These are phyloP conservation scores for Porpolomopsis calyptriformis DNA, from an alignment of 768 basidiomycete species.

Conservation along the genomic window DNA sequence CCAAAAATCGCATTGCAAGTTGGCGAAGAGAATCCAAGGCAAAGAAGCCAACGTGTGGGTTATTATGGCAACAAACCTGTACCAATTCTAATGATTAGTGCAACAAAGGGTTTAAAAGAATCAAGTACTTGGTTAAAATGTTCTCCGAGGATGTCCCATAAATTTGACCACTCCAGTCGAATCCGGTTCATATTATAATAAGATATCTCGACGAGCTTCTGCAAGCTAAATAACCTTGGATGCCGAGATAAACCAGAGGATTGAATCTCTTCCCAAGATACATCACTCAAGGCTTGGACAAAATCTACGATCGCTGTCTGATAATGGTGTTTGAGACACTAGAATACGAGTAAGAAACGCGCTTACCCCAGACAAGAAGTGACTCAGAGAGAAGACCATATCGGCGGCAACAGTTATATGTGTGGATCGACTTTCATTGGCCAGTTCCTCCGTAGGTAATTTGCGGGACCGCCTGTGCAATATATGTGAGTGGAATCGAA, in stretches of 20 bases:
- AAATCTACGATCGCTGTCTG: slow-evolving; percentile 97
- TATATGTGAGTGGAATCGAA: slow-evolving; percentile 6
- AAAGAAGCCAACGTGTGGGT: slow-evolving; percentile 92
- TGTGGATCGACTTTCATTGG: slow-evolving; percentile 92
- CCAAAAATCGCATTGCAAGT: slow-evolving; percentile 95
- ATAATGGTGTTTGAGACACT: slow-evolving; percentile 7
- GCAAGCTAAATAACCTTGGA: slow-evolving; percentile 91
- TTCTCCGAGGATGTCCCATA: slow-evolving; percentile 96
- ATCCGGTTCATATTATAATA: slow-evolving; percentile 99
- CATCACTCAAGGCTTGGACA: slow-evolving; percentile 88
- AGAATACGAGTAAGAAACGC: slow-evolving; percentile 16
- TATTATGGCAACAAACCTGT: slow-evolving; percentile 97
- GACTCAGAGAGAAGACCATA: slow-evolving; percentile 96
- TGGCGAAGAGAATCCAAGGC: slow-evolving; percentile 94
- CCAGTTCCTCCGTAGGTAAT: slow-evolving; percentile 82
- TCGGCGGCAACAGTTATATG: slow-evolving; percentile 98
- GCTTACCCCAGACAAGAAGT: slow-evolving; percentile 81
- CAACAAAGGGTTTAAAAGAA: background rate
- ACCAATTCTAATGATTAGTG: slow-evolving; percentile 5
- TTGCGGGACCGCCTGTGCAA: slow-evolving; percentile 40
- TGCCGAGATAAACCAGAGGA: slow-evolving; percentile 91
- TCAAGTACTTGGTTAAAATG: slow-evolving; percentile 88
- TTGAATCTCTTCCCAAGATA: slow-evolving; percentile 99
- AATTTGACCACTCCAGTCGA: slow-evolving; percentile 93
- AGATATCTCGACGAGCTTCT: slow-evolving; percentile 97